Conservation (phyloP, 108 stramenopile genomes). For the Skeletonema marinoi region DNA sequence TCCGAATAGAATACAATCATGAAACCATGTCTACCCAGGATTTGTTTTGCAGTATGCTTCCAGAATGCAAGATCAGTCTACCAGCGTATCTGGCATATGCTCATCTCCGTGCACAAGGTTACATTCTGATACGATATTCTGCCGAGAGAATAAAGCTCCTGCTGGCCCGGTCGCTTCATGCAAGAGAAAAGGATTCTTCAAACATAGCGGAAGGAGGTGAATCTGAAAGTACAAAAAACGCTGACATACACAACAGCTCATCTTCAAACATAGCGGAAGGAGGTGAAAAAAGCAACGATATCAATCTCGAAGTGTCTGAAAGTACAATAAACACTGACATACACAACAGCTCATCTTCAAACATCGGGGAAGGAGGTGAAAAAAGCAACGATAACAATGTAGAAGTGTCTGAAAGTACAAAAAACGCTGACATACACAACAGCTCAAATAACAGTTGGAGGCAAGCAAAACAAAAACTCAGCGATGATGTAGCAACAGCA, state of each 20-base stretch:
- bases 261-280: slow-evolving; percentile 9
- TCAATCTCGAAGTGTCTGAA: neutral
- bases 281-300: neutral
- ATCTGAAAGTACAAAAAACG: neutral
- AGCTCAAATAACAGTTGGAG: neutral
- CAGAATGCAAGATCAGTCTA: slow-evolving; percentile 53
- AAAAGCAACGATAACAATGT: neutral
- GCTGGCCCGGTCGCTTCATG: slow-evolving; percentile 11
- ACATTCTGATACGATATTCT: slow-evolving; percentile 70
- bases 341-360: slow-evolving; percentile 7
- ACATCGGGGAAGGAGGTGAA: slow-evolving; percentile 4
- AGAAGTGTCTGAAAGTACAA: slow-evolving; percentile 4
- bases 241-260: neutral
- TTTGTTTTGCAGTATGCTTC: slow-evolving; percentile 57
- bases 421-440: neutral
- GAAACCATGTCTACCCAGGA: slow-evolving; percentile 35
- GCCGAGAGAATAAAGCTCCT: slow-evolving; percentile 49
- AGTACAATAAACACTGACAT: neutral
- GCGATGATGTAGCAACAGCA: slow-evolving; percentile 47
- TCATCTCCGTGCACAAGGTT: slow-evolving; percentile 80
- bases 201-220: slow-evolving; percentile 6
- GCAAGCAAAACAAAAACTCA: slow-evolving; percentile 1
- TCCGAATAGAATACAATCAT: slow-evolving; percentile 34
- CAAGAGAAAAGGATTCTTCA: slow-evolving; percentile 5
- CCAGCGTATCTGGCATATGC: slow-evolving; percentile 73